A percentile compares a stretch with the other conserved stretches of the same genome.
phyloP scores from a whole-genome alignment of 805 yeast species.

The Cyberlindnera euphorbiae region DNA sequence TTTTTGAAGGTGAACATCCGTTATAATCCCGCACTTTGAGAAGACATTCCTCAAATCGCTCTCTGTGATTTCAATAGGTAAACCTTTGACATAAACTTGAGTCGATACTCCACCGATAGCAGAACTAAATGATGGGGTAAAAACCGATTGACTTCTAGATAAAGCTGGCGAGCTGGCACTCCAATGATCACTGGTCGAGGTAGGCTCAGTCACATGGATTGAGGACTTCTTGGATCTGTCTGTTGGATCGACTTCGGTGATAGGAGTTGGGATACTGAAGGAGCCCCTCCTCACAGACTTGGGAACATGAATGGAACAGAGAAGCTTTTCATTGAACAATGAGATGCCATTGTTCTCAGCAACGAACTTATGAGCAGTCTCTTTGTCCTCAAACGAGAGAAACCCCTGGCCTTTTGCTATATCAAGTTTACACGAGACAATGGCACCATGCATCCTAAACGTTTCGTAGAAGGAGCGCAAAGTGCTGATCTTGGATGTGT shows the following conservation, averaged over 20 bases:
- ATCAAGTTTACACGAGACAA: constrained; percentile 38
- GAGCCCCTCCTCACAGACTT: constrained; percentile 12
- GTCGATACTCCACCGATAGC: constrained; percentile 7
- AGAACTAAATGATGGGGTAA: neutral
- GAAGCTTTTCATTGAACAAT: constrained; percentile 29
- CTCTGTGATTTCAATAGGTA: constrained; percentile 37
- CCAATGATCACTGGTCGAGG: no score
- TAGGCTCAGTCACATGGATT: no score
- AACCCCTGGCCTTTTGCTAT: constrained; percentile 36
- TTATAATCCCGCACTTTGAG: constrained; percentile 43
- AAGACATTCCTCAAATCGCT: constrained; percentile 41
- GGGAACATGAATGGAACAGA: constrained; percentile 39
- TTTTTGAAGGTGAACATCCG: constrained; percentile 48
- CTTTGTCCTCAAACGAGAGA: constrained; percentile 31
- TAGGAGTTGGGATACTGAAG: neutral
- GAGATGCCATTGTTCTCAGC: constrained; percentile 25
- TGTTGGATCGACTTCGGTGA: no score
- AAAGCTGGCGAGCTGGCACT: no score
- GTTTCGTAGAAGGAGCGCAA: constrained; percentile 44
- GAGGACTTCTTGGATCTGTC: no score
- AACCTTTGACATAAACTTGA: constrained; percentile 43
- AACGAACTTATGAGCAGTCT: constrained; percentile 33
- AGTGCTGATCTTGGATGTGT: constrained; percentile 27
- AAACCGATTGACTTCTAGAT: no score
- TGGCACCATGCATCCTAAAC: constrained; percentile 43